Base-by-base conservation (phyloP, 441 rosid species). In the Populus hybrid region DNA sequence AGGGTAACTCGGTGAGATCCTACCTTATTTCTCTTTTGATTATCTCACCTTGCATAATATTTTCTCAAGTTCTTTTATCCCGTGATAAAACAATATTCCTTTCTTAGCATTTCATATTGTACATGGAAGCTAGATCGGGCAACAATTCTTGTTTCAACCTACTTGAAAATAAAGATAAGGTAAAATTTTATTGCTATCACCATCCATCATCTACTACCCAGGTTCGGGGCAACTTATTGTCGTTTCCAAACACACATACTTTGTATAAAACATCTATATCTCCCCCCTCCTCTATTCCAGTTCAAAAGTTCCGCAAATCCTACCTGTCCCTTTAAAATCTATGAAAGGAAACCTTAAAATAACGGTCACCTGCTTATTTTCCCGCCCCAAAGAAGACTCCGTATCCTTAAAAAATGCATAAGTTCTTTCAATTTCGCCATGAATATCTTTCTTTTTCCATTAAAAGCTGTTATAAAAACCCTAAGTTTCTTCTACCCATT, bases 401-500 rank as follows among this genome's bases (percentile, higher is more conserved):
- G 2, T 21, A 2, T 10, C 36, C 46, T 50, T 32, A 32, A 14
- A 63, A 30, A 65, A 87, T 84, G 91, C 78, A 67, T 38, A 87
- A 80, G 54, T 81, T 86, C 72, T 81, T 85, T 74, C 79, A 73
- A 76, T 68, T 73, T 42, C 66, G 69, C 59, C 67, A 76, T 35
- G 69, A 65, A 76, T 74, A 59, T 74, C 76, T 85, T 67, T 50
- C 20, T 36, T 72, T 78, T 32, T 65, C 77, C 34, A 70, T 76
- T 67, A 64, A 59, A 26, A 46, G 23, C 74, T 69, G 69, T 71
- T 54, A 34, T 26, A 67, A 36, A 50, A 34, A 28, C 42, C 69
- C 68, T 20, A 79, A 76, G 72, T 36, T 64, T 57, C 21, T 72
- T 67, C 8, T 67, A 14, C 64, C 85, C 73, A 32, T 82, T 73